Evolutionary conservation across 768 basidiomycete species (phyloP), one percentile per base, ranked within the genome.

Genomic region (Phlegmacium glaucopus): DNA sequence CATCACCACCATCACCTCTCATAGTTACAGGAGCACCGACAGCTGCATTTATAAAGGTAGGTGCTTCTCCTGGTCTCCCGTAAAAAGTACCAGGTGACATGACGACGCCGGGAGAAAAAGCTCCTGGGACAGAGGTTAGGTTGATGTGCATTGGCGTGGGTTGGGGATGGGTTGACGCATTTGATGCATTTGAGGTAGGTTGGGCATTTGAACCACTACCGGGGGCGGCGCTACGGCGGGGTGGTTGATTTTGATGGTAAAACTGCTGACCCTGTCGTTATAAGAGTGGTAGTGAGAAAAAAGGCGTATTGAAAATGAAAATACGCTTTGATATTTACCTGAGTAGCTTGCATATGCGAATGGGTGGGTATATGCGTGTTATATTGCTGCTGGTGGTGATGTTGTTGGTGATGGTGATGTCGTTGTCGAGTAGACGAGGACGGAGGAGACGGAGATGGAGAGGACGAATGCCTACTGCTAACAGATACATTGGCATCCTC

Each of bases 21-120:
- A 32, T 49, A 54, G 70, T 71, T 17, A 76, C 72, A 9, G 76
- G 76, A 16, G 72, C 74, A 2, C 76, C 76, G 2, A 75, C 74
- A 28, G 76, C 71, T 4, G 72, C 67, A 41, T 76, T 75, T 38
- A 74, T 74, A 44, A 64, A 65, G 26, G 73, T 70, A 25, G 61
- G 55, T 28, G 61, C 54, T 9, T 67, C 64, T 9, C 72, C 78
- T 28, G 76, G 81, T 53, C 67, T 79, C 41, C 78, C 85, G 82
- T 82, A 92, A 65, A 85, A 87, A 32, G 80, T 79, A 11, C 83
- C 86, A 25, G 88, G 87, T 12, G 79, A 82, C 78, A 90, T 85
- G 12, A 82, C 73, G 10, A 80, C 72, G 18, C 80, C 83, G 1
- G 90, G 89, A 0, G 88, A 85, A 71, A 89, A 84, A 22, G 78